phyloP scores from a whole-genome alignment of 2,329 filamentous ascomycete species.

The Diaporthe capsici region DNA sequence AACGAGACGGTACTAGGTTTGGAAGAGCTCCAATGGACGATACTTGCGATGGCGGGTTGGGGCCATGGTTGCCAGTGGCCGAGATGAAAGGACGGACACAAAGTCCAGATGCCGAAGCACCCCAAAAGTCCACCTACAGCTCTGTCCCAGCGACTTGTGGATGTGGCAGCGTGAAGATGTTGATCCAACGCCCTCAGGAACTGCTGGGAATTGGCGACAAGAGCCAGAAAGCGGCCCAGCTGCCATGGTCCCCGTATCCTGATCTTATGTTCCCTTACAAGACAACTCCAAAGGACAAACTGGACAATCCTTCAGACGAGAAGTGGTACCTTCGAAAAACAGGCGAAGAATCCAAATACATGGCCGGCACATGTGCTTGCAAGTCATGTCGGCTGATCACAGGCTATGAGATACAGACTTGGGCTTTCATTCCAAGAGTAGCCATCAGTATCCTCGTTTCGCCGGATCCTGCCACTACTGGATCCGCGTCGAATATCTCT shows the following conservation, averaged over 20 bases:
- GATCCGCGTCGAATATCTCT: slow-evolving; percentile 44
- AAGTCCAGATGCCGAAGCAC: too few species aligned
- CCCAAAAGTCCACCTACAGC: too few species aligned
- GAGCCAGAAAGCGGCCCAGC: slow-evolving; percentile 41
- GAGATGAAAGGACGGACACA: slow-evolving; percentile 29
- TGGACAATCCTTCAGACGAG: slow-evolving; percentile 60
- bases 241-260: slow-evolving; percentile 62
- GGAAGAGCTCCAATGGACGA: slow-evolving; percentile 40
- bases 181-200: slow-evolving; percentile 67
- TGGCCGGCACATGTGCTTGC: slow-evolving; percentile 74
- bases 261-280: slow-evolving; percentile 66
- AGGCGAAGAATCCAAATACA: slow-evolving; percentile 62
- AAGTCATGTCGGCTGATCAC: slow-evolving; percentile 71
- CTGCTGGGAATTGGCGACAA: slow-evolving; percentile 51
- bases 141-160: slow-evolving; percentile 53
- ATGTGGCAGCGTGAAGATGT: slow-evolving; percentile 69
- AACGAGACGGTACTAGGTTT: not conserved
- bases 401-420: slow-evolving; percentile 75
- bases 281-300: slow-evolving; percentile 47
- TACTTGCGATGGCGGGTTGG: slow-evolving; percentile 56
- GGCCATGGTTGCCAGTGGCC: slow-evolving; percentile 48
- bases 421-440: slow-evolving; percentile 74
- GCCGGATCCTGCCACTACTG: slow-evolving; percentile 40
- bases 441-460: slow-evolving; percentile 65
- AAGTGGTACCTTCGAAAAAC: slow-evolving; percentile 72